These are phyloP conservation scores for Diplodia mutila DNA, from an alignment of 2,329 filamentous ascomycete species.

Conservation along the genomic window DNA sequence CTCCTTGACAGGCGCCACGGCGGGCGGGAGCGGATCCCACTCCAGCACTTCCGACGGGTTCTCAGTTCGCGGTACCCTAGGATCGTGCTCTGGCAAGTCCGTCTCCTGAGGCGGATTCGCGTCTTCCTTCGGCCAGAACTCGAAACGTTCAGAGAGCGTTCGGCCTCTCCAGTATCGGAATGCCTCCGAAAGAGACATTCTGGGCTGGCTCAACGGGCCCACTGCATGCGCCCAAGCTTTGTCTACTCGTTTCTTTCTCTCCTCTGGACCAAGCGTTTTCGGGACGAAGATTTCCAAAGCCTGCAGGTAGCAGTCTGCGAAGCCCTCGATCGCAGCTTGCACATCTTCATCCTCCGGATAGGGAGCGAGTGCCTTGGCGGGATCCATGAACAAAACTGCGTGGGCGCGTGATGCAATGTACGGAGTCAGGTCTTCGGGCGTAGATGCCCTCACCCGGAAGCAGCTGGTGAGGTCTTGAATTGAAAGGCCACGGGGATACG, in stretches of 20 bases:
- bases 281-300: slow-evolving; percentile 35
- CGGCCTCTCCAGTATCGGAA: slow-evolving; percentile 35
- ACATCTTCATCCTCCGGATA: slow-evolving; percentile 34
- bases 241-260: slow-evolving; percentile 27
- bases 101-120: not conserved
- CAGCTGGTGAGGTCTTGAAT: slow-evolving; percentile 37
- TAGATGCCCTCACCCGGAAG: slow-evolving; percentile 26
- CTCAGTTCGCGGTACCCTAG: slow-evolving; percentile 30
- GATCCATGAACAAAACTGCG: slow-evolving; percentile 31
- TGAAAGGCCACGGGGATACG: slow-evolving; percentile 41
- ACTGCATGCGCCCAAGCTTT: slow-evolving; percentile 38
- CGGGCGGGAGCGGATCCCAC: slow-evolving; percentile 35
- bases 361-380: slow-evolving; percentile 29
- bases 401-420: slow-evolving; percentile 35
- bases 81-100: not conserved
- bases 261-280: not conserved
- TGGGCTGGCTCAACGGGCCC: slow-evolving; percentile 32
- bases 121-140: not conserved
- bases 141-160: not conserved
- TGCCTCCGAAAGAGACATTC: slow-evolving; percentile 38
- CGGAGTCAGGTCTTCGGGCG: slow-evolving; percentile 30
- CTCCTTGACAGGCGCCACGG: slow-evolving; percentile 22
- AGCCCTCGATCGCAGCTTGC: slow-evolving; percentile 36
- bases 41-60: slow-evolving; percentile 30
- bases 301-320: slow-evolving; percentile 39